phyloP scores from a whole-genome alignment of 2,329 filamentous ascomycete species.

The Phaeophleospora eucalypticola region DNA sequence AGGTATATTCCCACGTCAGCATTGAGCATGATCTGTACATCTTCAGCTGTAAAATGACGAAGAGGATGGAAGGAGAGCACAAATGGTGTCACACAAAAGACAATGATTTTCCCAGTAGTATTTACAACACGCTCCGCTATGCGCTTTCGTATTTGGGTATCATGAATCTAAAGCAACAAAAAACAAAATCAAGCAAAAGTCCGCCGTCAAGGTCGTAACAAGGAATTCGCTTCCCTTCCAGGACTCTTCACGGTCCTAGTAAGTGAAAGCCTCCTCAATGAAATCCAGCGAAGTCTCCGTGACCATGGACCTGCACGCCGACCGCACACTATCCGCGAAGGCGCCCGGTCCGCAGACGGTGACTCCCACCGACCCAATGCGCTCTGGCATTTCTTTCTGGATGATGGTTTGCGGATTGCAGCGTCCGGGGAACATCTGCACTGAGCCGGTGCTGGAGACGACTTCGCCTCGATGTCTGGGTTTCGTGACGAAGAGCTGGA shows the following conservation, averaged over 20 bases:
- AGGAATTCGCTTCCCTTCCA: too few relatives aligned
- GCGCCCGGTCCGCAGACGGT: conserved; percentile 61
- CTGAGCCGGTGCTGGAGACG: conserved; percentile 52
- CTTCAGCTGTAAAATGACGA: too few relatives aligned
- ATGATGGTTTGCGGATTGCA: conserved; percentile 54
- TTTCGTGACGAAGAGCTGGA: conserved; percentile 61
- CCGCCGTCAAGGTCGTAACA: not conserved
- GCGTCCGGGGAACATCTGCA: conserved; percentile 60
- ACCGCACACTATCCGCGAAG: conserved; percentile 59
- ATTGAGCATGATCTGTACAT: too few relatives aligned
- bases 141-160: too few relatives aligned
- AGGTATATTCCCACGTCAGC: too few relatives aligned
- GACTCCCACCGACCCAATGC: conserved; percentile 50
- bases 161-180: not conserved
- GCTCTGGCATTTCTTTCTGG: conserved; percentile 52
- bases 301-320: conserved; percentile 50
- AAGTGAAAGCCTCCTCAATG: conserved; percentile 61
- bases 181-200: not conserved
- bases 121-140: too few relatives aligned
- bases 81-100: not conserved
- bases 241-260: too few relatives aligned
- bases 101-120: not conserved
- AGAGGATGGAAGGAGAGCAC: too few relatives aligned
- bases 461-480: conserved; percentile 54
- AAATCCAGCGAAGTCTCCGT: conserved; percentile 56